phyloP scores from a whole-genome alignment of 148 eudicot species.

The Amaranthus hypochondriacus region DNA sequence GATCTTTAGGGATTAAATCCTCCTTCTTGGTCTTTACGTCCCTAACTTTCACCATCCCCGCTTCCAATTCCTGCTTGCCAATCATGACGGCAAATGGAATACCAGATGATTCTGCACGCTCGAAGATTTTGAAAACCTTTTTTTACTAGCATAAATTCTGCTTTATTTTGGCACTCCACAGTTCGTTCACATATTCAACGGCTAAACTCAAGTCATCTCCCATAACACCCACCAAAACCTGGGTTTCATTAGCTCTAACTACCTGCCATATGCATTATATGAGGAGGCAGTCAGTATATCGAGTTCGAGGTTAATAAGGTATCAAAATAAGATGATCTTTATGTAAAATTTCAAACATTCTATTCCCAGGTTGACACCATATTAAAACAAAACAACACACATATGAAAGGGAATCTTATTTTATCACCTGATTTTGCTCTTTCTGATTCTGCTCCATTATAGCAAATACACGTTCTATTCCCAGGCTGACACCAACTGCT shows the following conservation, averaged over 20 bases:
- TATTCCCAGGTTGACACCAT: background rate
- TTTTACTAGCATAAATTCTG: conserved; percentile 54
- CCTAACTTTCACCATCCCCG: conserved; percentile 69
- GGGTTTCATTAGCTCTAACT: conserved; percentile 78
- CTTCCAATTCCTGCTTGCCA: conserved; percentile 57
- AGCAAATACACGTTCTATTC: conserved; percentile 92
- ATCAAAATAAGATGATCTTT: background rate
- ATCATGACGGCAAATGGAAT: conserved; percentile 83
- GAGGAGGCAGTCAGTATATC: conserved; percentile 12
- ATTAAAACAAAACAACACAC: background rate
- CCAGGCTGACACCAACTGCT: conserved; percentile 90
- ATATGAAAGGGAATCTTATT: background rate
- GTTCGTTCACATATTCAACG: conserved; percentile 55
- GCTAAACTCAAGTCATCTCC: conserved; percentile 65
- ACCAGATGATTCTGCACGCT: conserved; percentile 57
- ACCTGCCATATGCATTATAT: conserved; percentile 36
- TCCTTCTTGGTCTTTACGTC: conserved; percentile 45
- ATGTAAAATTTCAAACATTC: no score
- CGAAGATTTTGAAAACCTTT: conserved; percentile 63
- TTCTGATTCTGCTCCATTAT: conserved; percentile 91
- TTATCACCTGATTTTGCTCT: conserved; percentile 66
- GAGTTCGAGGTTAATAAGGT: background rate
- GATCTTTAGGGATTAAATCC: conserved; percentile 41
- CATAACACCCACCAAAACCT: conserved; percentile 73
- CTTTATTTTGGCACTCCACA: conserved; percentile 72